Evolutionary conservation across 352 stramenopile genomes (phyloP).

Genomic region (Pythium plurisporium): DNA sequence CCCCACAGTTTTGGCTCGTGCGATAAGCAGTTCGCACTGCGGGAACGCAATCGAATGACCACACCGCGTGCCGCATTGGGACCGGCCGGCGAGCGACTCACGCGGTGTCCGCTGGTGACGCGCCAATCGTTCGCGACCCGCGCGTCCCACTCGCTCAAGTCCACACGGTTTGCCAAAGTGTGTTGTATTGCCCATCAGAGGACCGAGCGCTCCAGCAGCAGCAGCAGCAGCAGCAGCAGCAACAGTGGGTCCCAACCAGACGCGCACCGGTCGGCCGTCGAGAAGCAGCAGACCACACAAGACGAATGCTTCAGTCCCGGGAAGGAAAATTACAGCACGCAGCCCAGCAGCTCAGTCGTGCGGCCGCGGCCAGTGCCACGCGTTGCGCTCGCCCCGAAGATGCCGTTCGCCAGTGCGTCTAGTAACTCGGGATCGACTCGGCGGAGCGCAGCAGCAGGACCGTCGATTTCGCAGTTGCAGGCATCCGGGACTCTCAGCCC

Average conservation of each 20-base stretch:
- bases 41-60: slow-evolving; percentile 5
- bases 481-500: background rate
- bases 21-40: slow-evolving; percentile 4
- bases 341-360: background rate
- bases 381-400: slow-evolving; percentile 15
- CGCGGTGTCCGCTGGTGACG: slow-evolving; percentile 3
- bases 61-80: background rate
- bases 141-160: background rate
- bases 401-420: slow-evolving; percentile 6
- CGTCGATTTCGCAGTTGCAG: background rate
- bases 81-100: background rate
- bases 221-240: background rate
- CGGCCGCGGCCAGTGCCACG: slow-evolving; percentile 1
- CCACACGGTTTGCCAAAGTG: slow-evolving; percentile 8
- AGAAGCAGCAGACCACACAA: too few relatives aligned
- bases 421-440: background rate
- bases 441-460: background rate
- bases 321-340: slow-evolving; percentile 23
- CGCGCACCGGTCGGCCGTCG: too few relatives aligned
- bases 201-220: background rate
- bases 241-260: too few relatives aligned
- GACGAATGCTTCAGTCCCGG: slow-evolving; percentile 17
- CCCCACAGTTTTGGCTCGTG: background rate
- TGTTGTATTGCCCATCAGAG: slow-evolving; percentile 19
- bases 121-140: slow-evolving; percentile 10